Base-by-base conservation (phyloP, 1,139 yeast genomes). In the Pichia sp. region DNA sequence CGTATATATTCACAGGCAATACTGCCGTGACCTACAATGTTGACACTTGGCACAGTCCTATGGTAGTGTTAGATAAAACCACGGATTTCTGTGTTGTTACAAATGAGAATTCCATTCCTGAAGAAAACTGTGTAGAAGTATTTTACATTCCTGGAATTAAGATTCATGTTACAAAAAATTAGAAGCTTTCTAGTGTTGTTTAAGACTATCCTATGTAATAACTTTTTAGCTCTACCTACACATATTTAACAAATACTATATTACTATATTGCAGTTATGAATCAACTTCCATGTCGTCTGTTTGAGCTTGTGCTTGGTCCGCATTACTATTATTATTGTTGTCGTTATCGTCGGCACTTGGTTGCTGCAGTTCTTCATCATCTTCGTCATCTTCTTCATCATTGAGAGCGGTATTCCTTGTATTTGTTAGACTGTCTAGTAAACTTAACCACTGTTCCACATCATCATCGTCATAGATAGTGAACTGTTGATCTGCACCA, bases 1-100 rank as follows among this genome's bases (percentile, higher is more conserved):
- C 95, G 0, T 90, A 87, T 56, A 54, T 79, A 4, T 87, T 92
- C 51, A 74, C 67, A 45, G 96, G 96, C 0, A 82, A 85, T 61
- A 96, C 87, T 60, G 86, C 95, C 0, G 85, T 90, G 4, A 90
- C 96, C 0, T 90, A 90, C 60, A 95, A 87, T 0, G 78, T 77
- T 0, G 95, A 69, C 4, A 72, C 76, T 9, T 82, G 89, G 89
- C 97, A 90, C 61, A 95, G 97, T 0, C 97, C 97, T 1, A 90
- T 90, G 97, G 83, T 90, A 35, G 92, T 87, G 7, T 62, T 76
- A 27, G 78, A 73, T 44, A 71, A 73, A 10, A 67, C 76, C 1
- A 60, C 86, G 27, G 96, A 89, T 57, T 90, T 89, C 67, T 90
- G 87, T 3, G 97, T 90, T 16, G 69, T 87, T 45, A 82, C 87